Conservation (phyloP, 805 yeast species). For the Candida ascalaphidarum region DNA sequence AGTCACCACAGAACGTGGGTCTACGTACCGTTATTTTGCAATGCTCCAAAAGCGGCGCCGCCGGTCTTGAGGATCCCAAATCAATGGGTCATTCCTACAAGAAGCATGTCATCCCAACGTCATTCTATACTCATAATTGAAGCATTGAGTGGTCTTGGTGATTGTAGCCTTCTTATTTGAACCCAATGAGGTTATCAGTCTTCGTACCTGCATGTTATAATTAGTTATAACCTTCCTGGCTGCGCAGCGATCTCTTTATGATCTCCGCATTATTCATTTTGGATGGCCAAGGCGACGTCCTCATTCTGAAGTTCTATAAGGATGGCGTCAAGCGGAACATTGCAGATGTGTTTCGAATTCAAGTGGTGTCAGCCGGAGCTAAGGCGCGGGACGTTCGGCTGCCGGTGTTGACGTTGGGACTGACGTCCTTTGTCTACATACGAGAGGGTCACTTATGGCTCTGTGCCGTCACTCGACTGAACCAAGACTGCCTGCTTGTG, state of each 20-base stretch:
- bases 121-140: no score
- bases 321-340: conserved; percentile 74
- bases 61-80: no score
- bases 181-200: no score
- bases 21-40: no score
- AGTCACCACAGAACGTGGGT: no score
- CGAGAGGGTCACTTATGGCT: conserved; percentile 59
- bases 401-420: conserved; percentile 70
- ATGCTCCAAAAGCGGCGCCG: no score
- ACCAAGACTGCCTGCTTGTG: conserved; percentile 73
- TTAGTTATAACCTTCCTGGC: no score
- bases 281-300: conserved; percentile 74
- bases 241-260: conserved; percentile 35
- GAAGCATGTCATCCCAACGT: no score
- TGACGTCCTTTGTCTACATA: conserved; percentile 83
- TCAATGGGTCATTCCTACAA: no score
- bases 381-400: conserved; percentile 20
- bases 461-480: conserved; percentile 84
- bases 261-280: conserved; percentile 75
- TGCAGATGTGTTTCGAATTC: conserved; percentile 85
- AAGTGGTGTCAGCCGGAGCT: conserved; percentile 59
- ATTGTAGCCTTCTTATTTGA: no score
- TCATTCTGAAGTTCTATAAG: conserved; percentile 64
- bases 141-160: no score
- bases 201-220: no score